Percentiles rank a stretch among this genome's conserved stretches.
phyloP scores from a whole-genome alignment of 139 green algal genomes.

The Chlamydomonas sp. region DNA sequence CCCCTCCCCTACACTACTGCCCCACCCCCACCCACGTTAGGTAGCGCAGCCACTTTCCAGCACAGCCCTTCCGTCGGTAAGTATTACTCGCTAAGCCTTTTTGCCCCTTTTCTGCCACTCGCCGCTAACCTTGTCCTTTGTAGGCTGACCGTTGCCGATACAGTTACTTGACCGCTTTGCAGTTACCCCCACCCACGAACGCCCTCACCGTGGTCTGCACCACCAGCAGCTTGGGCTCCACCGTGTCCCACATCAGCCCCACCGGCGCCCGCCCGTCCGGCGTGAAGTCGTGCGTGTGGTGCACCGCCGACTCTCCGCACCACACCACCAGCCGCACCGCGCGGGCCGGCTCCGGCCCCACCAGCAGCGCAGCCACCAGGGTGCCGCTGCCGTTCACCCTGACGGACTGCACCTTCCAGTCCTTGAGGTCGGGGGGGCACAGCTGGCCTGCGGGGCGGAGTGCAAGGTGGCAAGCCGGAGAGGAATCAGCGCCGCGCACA shows the following conservation, averaged over 20 bases:
- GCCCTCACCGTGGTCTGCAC: constrained; percentile 51
- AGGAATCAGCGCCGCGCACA: too few species aligned
- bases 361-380: constrained; percentile 56
- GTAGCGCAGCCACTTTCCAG: too few species aligned
- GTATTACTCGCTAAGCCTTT: too few species aligned
- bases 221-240: constrained; percentile 67
- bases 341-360: constrained; percentile 15
- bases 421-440: constrained; percentile 31
- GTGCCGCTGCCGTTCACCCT: constrained; percentile 68
- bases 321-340: constrained; percentile 57
- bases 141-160: too few species aligned
- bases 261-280: constrained; percentile 44
- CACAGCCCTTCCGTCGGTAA: too few species aligned
- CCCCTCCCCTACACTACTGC: too few species aligned
- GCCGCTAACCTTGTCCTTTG: too few species aligned
- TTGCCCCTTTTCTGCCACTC: not conserved
- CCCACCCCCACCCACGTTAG: too few species aligned
- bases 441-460: constrained; percentile 45
- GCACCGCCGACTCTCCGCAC: constrained; percentile 49
- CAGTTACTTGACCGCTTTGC: too few species aligned
- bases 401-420: constrained; percentile 48
- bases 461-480: too few species aligned
- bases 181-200: not conserved
- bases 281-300: constrained; percentile 33
- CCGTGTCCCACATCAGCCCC: constrained; percentile 60